Base-by-base conservation (phyloP, 495 filamentous ascomycete genomes). In the Xylaria grammica region DNA sequence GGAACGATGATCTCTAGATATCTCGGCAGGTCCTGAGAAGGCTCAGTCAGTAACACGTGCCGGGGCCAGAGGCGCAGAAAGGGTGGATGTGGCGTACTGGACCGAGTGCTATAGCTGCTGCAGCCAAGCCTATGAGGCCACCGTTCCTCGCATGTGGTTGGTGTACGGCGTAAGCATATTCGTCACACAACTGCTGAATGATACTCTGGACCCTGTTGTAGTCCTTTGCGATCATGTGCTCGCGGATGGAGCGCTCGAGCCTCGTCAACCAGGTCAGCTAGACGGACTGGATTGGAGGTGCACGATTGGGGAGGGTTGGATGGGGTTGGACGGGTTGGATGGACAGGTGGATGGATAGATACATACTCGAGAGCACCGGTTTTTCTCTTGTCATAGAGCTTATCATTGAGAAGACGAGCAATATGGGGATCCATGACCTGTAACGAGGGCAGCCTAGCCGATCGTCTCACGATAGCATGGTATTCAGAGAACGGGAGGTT, bases 111-210 rank as follows among this genome's bases (percentile, higher is more conserved):
- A 99, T 99, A 27, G 94, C 95, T 26, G 96, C 96, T 1, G 96
- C 96, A 36, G 96, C 96, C 72, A 99, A 81, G 15, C 96, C 96
- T 66, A 99, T 99, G 68, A 99, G 82, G 20, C 96, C 96, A 61
- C 96, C 96, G 78, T 98, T 99, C 45, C 96, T 82, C 30, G 96
- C 96, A 79, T 99, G 94, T 52, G 96, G 94, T 70, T 98, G 96
- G 74, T 98, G 94, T 13, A 97, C 93, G 26, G 93, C 93, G 77
- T 97, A 99, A 46, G 96, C 96, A 80, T 92, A 98, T 56, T 99
- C 96, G 71, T 97, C 92, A 77, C 93, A 97, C 51, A 99, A 87
- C 81, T 99, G 94, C 69, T 96, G 86, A 60, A 99, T 91, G 67
- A 98, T 95, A 67, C 87, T 90, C 63, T 86, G 81, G 58, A 98